phyloP scores from a whole-genome alignment of 495 filamentous ascomycete genomes.

The Neurospora sp. region DNA sequence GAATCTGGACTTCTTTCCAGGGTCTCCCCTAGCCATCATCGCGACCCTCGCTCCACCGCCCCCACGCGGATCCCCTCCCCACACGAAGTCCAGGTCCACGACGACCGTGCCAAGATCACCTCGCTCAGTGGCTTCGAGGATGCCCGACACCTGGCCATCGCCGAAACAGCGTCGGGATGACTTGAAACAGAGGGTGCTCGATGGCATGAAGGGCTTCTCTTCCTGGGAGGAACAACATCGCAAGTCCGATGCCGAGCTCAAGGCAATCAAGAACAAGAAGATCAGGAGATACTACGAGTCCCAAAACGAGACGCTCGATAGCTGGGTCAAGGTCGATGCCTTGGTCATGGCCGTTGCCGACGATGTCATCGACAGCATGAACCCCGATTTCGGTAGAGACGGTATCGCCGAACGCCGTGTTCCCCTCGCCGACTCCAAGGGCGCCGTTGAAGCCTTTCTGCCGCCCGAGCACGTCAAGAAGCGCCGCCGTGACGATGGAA shows the following conservation, averaged over 20 bases:
- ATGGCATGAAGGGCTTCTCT: constrained; percentile 26
- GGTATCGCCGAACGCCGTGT: constrained; percentile 33
- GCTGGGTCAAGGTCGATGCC: constrained; percentile 44
- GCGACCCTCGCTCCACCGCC: neutral
- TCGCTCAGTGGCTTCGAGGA: constrained; percentile 2
- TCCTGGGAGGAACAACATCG: constrained; percentile 26
- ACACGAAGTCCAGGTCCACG: neutral
- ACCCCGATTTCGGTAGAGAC: constrained; percentile 41
- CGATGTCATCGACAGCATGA: constrained; percentile 43
- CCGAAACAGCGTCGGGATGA: constrained; percentile 6
- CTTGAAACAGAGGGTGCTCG: constrained; percentile 35
- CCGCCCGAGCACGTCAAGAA: constrained; percentile 39
- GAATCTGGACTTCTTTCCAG: neutral
- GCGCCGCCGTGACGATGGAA: constrained; percentile 23
- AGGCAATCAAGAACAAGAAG: constrained; percentile 38
- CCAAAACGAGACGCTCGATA: constrained; percentile 40
- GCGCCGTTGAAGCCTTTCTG: constrained; percentile 33
- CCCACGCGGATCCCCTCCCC: neutral
- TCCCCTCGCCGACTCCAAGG: constrained; percentile 25
- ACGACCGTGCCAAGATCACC: neutral
- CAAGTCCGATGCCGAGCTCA: constrained; percentile 36
- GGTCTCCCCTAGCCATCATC: neutral
- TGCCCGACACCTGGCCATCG: neutral
- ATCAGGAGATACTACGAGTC: constrained; percentile 36
- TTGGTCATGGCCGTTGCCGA: constrained; percentile 40